Evolutionary conservation across 2,329 filamentous ascomycete genomes (phyloP), one percentile per base, ranked within the genome.

Genomic region (Aspergillus sergii): DNA sequence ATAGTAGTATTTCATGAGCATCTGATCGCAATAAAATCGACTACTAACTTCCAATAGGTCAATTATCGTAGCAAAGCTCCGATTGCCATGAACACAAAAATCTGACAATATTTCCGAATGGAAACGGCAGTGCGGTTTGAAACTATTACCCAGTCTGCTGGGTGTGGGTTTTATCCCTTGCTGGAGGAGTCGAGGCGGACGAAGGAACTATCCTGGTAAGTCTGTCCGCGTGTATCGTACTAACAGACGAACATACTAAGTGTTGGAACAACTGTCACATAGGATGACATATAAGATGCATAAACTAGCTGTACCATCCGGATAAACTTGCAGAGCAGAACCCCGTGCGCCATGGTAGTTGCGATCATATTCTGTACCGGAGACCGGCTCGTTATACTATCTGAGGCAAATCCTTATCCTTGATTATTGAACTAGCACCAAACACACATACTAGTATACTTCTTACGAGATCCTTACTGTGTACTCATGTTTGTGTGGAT

Each of bases 231-330:
- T n/a, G 23, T 50, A 30, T 28, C 10, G 16, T 30, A 30, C 14
- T 16, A 16, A 48, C 45, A 26, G n/a, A 50, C 26, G n/a, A n/a
- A 30, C 7, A 30, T 30, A 30, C 46, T 10, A n/a, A 30, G 26
- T 16, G 23, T 50, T 11, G 23, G 28, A 9, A 51, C 28, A 51
- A 51, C 30, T 50, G 12, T 57, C 59, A 50, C 45, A 58, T 45
- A 19, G 46, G 19, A 30, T 30, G 36, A 41, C 36, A 60, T 54
- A 62, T 58, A 48, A 16, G 19, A 51, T 51, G 48, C 48, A 51
- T 51, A 51, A 51, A 12, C 9, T 32, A 51, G 28, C 48, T 51
- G 48, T 51, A 12, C 28, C 39, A 28, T 34, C 48, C 48, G 28
- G 48, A 51, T 51, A 51, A 51, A 28, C 28, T 32, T 51, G 48